Conservation (phyloP, 2,329 filamentous ascomycete genomes). For the Trichoderma semiorbis region DNA sequence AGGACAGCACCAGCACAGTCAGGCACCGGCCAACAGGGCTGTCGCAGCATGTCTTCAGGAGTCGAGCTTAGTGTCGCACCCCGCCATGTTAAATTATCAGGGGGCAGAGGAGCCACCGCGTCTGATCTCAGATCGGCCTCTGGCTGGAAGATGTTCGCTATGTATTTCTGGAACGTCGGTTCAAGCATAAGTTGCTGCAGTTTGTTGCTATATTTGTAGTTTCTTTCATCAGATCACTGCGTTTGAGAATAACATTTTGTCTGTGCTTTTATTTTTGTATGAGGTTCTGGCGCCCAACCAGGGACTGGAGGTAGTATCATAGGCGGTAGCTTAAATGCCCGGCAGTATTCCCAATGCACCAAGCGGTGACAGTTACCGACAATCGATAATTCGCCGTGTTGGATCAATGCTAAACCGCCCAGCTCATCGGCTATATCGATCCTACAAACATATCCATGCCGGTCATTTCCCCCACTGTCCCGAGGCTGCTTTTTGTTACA, state of each 20-base stretch:
- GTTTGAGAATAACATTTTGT: neutral
- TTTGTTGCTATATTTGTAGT: neutral
- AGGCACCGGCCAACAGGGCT: constrained; percentile 4
- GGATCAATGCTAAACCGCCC: neutral
- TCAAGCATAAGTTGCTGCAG: neutral
- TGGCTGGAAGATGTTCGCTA: neutral
- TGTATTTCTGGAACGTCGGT: neutral
- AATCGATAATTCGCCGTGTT: neutral
- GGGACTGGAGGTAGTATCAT: neutral
- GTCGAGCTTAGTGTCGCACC: constrained; percentile 9
- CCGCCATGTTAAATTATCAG: constrained; percentile 14
- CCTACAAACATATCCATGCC: neutral
- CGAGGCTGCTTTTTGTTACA: neutral
- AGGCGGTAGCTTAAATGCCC: neutral
- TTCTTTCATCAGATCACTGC: neutral
- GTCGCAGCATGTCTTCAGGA: constrained; percentile 11
- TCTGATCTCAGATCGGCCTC: constrained; percentile 16
- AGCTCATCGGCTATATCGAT: neutral
- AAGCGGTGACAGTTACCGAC: neutral
- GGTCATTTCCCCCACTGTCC: neutral
- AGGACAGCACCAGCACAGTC: neutral
- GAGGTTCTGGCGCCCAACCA: neutral
- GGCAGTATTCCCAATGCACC: neutral
- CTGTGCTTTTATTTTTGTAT: neutral
- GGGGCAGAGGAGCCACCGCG: neutral